These are phyloP conservation scores for Claviceps sp. DNA, from an alignment of 2,329 filamentous ascomycete genomes.

Conservation along the genomic window DNA sequence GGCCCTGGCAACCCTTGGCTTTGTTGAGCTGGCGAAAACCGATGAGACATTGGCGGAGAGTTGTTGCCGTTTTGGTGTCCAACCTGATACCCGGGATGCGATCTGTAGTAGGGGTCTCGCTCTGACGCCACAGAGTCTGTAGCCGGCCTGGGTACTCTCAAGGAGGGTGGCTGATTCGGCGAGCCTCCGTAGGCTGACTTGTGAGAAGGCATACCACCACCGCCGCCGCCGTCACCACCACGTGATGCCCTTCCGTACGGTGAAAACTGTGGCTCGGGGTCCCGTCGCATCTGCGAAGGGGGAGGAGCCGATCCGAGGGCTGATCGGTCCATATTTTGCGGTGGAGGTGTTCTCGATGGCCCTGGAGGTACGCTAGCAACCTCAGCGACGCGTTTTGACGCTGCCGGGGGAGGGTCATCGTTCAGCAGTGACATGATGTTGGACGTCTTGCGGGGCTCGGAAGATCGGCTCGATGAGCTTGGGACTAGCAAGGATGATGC, in stretches of 20 bases:
- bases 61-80: slow-evolving; percentile 25
- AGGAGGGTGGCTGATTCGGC: slow-evolving; percentile 31
- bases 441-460: slow-evolving; percentile 45
- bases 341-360: slow-evolving; percentile 38
- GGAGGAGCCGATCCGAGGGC: slow-evolving; percentile 24
- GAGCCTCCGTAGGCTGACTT: slow-evolving; percentile 40
- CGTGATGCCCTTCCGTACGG: slow-evolving; percentile 25
- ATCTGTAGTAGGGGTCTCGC: slow-evolving; percentile 33
- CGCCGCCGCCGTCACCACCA: slow-evolving; percentile 16
- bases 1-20: slow-evolving; percentile 13
- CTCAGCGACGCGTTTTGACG: slow-evolving; percentile 39
- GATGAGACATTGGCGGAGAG: slow-evolving; percentile 34
- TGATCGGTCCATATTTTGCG: slow-evolving; percentile 27
- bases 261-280: slow-evolving; percentile 34
- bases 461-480: slow-evolving; percentile 20
- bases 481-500: slow-evolving; percentile 7
- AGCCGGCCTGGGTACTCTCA: slow-evolving; percentile 29
- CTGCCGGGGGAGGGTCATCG: slow-evolving; percentile 41
- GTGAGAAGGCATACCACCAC: slow-evolving; percentile 38
- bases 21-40: slow-evolving; percentile 29
- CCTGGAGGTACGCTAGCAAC: slow-evolving; percentile 25
- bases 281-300: slow-evolving; percentile 30
- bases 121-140: slow-evolving; percentile 26
- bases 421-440: slow-evolving; percentile 51
- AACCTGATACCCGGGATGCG: slow-evolving; percentile 21